These are phyloP conservation scores for Tolypocladium cylindrosporum DNA, from an alignment of 2,329 filamentous ascomycete species.

Conservation along the genomic window DNA sequence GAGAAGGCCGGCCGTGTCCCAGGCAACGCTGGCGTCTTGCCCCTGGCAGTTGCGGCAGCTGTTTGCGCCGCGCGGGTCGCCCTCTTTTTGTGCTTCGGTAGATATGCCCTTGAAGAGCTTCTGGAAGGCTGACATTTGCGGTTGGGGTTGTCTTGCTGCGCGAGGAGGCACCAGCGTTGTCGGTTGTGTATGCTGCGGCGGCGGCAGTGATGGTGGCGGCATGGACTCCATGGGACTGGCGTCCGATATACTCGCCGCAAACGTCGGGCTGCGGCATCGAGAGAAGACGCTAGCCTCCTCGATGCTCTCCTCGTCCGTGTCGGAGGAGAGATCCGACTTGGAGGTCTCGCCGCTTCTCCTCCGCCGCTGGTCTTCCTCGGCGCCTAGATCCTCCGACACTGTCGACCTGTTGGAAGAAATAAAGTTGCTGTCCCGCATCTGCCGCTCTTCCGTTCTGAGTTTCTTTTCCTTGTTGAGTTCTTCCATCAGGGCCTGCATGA, in stretches of 20 bases:
- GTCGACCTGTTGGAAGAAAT: conserved; percentile 28
- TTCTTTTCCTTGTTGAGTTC: conserved; percentile 42
- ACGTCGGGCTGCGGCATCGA: conserved; percentile 46
- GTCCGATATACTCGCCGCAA: conserved; percentile 28
- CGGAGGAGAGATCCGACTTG: conserved; percentile 31
- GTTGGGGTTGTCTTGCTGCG: conserved; percentile 24
- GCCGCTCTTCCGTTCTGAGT: conserved; percentile 28
- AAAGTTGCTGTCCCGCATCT: conserved; percentile 16
- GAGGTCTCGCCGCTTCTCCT: conserved; percentile 32
- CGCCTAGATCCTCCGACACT: conserved; percentile 41
- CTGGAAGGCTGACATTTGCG: conserved; percentile 25
- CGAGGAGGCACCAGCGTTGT: conserved; percentile 14
- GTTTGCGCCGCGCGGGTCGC: conserved; percentile 5
- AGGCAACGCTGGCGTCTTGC: conserved; percentile 48
- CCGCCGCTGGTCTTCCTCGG: conserved; percentile 38
- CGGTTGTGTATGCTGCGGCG: conserved; percentile 11
- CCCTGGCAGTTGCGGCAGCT: conserved; percentile 48
- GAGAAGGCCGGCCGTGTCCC: conserved; percentile 54
- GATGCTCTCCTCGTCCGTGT: conserved; percentile 41
- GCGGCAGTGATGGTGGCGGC: conserved; percentile 2
- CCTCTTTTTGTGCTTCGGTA: conserved; percentile 19
- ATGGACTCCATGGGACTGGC: conserved; percentile 10
- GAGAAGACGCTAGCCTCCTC: conserved; percentile 51
- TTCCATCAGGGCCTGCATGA: conserved; percentile 38
- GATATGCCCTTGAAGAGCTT: conserved; percentile 33